A percentile compares a stretch with the other conserved stretches of the same genome.
These are phyloP conservation scores for Papiliotrema nemorosa DNA, from an alignment of 1,284 basidiomycete genomes.

Conservation along the genomic window DNA sequence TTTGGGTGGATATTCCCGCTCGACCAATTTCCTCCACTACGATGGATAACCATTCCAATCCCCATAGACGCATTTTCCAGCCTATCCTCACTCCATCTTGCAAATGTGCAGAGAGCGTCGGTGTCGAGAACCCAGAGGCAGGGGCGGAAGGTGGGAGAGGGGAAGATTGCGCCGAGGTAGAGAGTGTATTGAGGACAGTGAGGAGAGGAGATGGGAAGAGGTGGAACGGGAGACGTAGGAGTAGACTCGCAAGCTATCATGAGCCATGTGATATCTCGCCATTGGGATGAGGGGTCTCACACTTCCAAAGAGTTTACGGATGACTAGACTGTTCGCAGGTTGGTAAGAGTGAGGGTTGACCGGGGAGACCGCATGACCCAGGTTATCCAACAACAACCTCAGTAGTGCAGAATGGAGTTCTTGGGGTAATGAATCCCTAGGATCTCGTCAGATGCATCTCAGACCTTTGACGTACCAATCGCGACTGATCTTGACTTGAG, in stretches of 20 bases:
- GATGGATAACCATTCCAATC: constrained; percentile 76
- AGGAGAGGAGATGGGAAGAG: constrained; percentile 37
- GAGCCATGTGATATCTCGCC: not conserved
- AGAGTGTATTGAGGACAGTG: constrained; percentile 37
- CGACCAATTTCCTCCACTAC: constrained; percentile 73
- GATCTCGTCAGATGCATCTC: not conserved
- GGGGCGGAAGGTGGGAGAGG: constrained; percentile 33
- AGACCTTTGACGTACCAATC: constrained; percentile 61
- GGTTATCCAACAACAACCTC: constrained; percentile 36
- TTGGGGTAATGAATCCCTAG: constrained; percentile 45
- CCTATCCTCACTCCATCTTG: constrained; percentile 17
- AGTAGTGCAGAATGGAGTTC: constrained; percentile 42
- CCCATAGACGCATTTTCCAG: constrained; percentile 33
- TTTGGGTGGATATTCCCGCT: constrained; percentile 68
- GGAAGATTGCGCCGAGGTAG: constrained; percentile 28
- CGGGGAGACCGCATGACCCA: constrained; percentile 37
- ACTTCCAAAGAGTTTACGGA: constrained; percentile 79
- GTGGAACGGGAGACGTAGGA: constrained; percentile 40
- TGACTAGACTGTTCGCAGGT: constrained; percentile 56
- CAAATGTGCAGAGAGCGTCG: constrained; percentile 7
- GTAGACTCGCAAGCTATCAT: constrained; percentile 38
- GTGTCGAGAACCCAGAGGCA: constrained; percentile 38
- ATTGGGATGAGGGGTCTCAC: constrained; percentile 52
- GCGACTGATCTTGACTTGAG: constrained; percentile 82
- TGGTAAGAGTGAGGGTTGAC: constrained; percentile 31